Evolutionary conservation across 495 filamentous ascomycete genomes (phyloP).

Genomic region (Jackrogersella minutella): DNA sequence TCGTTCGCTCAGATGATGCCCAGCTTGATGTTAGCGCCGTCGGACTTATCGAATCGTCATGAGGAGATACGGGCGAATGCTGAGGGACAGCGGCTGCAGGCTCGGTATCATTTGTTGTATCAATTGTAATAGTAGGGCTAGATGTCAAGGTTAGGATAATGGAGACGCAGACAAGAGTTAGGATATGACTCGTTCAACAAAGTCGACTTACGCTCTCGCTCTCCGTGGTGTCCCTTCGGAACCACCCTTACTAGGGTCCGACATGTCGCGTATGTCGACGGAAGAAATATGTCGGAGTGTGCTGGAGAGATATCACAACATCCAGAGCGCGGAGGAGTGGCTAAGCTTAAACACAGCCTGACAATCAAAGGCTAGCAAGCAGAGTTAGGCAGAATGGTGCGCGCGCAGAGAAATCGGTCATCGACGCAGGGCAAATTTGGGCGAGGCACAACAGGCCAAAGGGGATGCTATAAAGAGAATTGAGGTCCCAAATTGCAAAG

Average conservation of each 20-base stretch:
- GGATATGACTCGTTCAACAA: not conserved
- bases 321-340: conserved; percentile 1
- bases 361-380: conserved; percentile 7
- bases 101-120: conserved; percentile 47
- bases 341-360: conserved; percentile 20
- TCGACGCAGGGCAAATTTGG: conserved; percentile 24
- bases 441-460: conserved; percentile 6
- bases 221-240: conserved; percentile 32
- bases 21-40: conserved; percentile 56
- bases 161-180: not conserved
- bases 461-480: conserved; percentile 12
- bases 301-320: conserved; percentile 2
- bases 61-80: conserved; percentile 56
- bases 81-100: conserved; percentile 45
- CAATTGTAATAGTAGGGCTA: conserved; percentile 51
- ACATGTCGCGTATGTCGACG: conserved; percentile 12
- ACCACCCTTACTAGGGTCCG: conserved; percentile 25
- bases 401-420: conserved; percentile 22
- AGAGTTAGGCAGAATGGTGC: conserved; percentile 11
- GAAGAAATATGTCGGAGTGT: conserved; percentile 6
- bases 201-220: conserved; percentile 38
- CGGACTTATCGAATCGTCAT: conserved; percentile 55
- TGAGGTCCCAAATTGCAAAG: conserved; percentile 7
- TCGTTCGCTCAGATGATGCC: conserved; percentile 57
- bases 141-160: conserved; percentile 22